Percentiles rank a stretch among this genome's conserved stretches.
These are phyloP conservation scores for Fusarium cicatricum DNA, from an alignment of 2,329 filamentous ascomycete species.

Conservation along the genomic window DNA sequence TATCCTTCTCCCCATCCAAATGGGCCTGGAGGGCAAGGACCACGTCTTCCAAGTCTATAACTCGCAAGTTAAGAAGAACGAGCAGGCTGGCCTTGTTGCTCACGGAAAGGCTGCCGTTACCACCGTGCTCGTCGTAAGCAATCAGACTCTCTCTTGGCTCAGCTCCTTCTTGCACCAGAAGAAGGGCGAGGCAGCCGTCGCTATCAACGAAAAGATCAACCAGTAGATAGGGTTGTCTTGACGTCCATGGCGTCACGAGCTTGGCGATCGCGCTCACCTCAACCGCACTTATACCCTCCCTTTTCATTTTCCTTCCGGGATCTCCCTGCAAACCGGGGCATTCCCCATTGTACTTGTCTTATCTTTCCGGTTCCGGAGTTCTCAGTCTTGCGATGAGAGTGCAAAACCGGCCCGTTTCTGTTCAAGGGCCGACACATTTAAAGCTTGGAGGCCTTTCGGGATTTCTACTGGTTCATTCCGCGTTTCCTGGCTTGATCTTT, in stretches of 20 bases:
- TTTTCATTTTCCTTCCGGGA: conserved; percentile 15
- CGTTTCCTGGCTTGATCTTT: conserved; percentile 5
- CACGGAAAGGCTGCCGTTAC: conserved; percentile 74
- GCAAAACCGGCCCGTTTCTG: background rate
- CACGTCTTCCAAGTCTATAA: conserved; percentile 66
- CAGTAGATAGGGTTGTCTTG: conserved; percentile 46
- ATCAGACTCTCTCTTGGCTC: conserved; percentile 70
- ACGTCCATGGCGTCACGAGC: conserved; percentile 5
- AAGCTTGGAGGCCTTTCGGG: conserved; percentile 2
- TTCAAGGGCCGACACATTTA: conserved; percentile 1
- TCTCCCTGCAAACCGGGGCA: conserved; percentile 7
- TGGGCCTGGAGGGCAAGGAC: conserved; percentile 68
- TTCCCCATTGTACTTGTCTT: conserved; percentile 18
- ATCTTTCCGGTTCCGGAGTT: conserved; percentile 15
- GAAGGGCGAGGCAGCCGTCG: conserved; percentile 68
- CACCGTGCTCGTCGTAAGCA: conserved; percentile 72
- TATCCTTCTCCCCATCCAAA: conserved; percentile 69
- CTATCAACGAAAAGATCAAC: conserved; percentile 60
- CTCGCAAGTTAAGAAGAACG: conserved; percentile 68
- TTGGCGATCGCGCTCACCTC: conserved; percentile 20
- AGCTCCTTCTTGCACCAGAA: conserved; percentile 66
- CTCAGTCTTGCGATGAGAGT: conserved; percentile 5
- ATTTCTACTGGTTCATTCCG: background rate
- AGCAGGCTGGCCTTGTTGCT: conserved; percentile 70
- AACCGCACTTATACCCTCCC: conserved; percentile 38